phyloP scores from a whole-genome alignment of 805 yeast genomes.

The Vanderwaltozyma tropicalis region DNA sequence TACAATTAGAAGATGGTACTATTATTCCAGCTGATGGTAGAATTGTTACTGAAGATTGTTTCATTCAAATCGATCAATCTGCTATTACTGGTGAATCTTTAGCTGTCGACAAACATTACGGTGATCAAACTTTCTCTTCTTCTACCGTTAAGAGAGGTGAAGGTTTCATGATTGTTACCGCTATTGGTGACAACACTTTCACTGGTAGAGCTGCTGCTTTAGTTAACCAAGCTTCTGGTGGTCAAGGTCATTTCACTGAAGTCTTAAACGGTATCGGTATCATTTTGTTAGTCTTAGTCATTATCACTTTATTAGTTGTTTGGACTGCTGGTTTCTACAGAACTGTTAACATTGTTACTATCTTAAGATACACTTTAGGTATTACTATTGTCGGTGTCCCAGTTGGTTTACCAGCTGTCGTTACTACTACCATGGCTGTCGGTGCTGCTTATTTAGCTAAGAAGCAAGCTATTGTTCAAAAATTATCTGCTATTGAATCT shows the following conservation, averaged over 20 bases:
- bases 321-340: slow-evolving; percentile 95
- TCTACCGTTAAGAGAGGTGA: slow-evolving; percentile 95
- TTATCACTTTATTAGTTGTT: slow-evolving; percentile 75
- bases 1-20: slow-evolving; percentile 86
- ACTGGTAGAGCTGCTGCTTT: slow-evolving; percentile 97
- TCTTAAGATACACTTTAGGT: slow-evolving; percentile 86
- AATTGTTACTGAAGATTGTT: slow-evolving; percentile 72
- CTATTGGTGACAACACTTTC: slow-evolving; percentile 92
- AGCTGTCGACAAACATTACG: slow-evolving; percentile 85
- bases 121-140: slow-evolving; percentile 82
- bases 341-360: slow-evolving; percentile 72
- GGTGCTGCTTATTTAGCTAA: slow-evolving; percentile 98
- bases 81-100: slow-evolving; percentile 96
- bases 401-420: slow-evolving; percentile 97
- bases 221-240: slow-evolving; percentile 88
- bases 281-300: slow-evolving; percentile 77
- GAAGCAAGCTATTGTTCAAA: slow-evolving; percentile 95
- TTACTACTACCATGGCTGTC: slow-evolving; percentile 98
- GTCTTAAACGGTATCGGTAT: slow-evolving; percentile 97
- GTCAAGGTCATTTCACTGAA: slow-evolving; percentile 93
- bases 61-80: slow-evolving; percentile 90
- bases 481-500: slow-evolving; percentile 92
- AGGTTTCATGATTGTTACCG: slow-evolving; percentile 85
- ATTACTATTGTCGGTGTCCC: slow-evolving; percentile 97
- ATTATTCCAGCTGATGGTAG: slow-evolving; percentile 92